Evolutionary conservation across 2,329 filamentous ascomycete species (phyloP).

Genomic region (Chaetomiaceae sp.): DNA sequence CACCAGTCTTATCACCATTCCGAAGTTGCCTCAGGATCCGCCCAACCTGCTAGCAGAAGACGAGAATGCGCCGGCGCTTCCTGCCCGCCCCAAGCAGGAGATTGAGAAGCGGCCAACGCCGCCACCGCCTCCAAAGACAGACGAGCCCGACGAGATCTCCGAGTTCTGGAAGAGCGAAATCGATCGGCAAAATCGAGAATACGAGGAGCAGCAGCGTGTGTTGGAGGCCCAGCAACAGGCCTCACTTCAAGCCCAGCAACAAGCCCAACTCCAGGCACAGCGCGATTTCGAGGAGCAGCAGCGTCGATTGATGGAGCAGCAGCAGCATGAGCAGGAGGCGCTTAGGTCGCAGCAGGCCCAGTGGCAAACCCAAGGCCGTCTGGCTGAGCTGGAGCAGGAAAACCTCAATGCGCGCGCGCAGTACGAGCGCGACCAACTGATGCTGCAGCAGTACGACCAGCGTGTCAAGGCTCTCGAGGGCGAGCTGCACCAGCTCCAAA

Average conservation of each 20-base stretch:
- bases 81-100: constrained; percentile 72
- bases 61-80: constrained; percentile 75
- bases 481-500: constrained; percentile 76
- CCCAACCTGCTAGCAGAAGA: constrained; percentile 85
- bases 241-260: constrained; percentile 73
- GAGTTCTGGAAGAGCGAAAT: constrained; percentile 98
- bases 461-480: constrained; percentile 88
- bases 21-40: constrained; percentile 89
- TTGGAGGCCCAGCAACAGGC: constrained; percentile 83
- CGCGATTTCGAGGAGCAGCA: constrained; percentile 97
- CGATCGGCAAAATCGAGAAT: constrained; percentile 86
- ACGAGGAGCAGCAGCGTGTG: constrained; percentile 87
- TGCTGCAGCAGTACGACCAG: constrained; percentile 95
- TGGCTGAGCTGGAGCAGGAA: constrained; percentile 91
- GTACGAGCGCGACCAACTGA: constrained; percentile 94
- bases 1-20: constrained; percentile 92
- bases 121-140: constrained; percentile 59
- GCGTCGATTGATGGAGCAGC: constrained; percentile 78
- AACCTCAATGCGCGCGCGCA: constrained; percentile 91
- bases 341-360: constrained; percentile 82
- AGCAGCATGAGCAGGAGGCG: constrained; percentile 84
- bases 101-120: constrained; percentile 66
- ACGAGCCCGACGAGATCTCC: constrained; percentile 90
- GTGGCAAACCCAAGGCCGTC: constrained; percentile 90
- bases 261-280: constrained; percentile 79